These are phyloP conservation scores for Clathrus columnatus DNA, from an alignment of 768 basidiomycete genomes.

Conservation along the genomic window DNA sequence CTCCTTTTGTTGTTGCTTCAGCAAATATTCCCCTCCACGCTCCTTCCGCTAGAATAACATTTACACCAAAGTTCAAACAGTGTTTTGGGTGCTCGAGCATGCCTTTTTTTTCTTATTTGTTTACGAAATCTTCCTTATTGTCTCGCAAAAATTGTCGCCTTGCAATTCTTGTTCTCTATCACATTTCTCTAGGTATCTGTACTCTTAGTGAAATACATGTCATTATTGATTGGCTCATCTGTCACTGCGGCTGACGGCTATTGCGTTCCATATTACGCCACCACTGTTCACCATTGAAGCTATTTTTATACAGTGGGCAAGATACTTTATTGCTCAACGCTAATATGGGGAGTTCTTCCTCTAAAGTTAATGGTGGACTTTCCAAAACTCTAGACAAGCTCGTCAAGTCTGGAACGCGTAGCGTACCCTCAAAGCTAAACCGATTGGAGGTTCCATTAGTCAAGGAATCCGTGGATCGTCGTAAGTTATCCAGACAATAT, in stretches of 20 bases:
- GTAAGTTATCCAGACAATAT: no score
- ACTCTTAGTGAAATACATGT: slow-evolving; percentile 2
- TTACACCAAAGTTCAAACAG: neutral
- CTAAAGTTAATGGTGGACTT: neutral
- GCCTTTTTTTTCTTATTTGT: slow-evolving; percentile 2
- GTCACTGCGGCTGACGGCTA: no score
- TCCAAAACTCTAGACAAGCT: neutral
- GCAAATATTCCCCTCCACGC: neutral
- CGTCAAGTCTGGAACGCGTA: no score
- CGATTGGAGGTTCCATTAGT: no score
- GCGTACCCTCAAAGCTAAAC: neutral
- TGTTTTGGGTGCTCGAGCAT: neutral
- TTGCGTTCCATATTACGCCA: no score
- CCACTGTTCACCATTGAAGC: no score
- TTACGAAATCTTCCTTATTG: neutral
- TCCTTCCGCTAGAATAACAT: slow-evolving; percentile 6
- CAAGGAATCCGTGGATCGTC: no score
- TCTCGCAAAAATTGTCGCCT: slow-evolving; percentile 2
- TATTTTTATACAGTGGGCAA: no score
- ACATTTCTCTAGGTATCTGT: slow-evolving; percentile 8
- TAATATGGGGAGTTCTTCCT: neutral
- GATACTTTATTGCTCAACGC: neutral
- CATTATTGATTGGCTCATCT: no score
- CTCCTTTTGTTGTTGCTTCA: slow-evolving; percentile 1
- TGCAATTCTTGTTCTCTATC: slow-evolving; percentile 9